These are phyloP conservation scores for Colletotrichum sidae DNA, from an alignment of 2,329 filamentous ascomycete species.

Conservation along the genomic window DNA sequence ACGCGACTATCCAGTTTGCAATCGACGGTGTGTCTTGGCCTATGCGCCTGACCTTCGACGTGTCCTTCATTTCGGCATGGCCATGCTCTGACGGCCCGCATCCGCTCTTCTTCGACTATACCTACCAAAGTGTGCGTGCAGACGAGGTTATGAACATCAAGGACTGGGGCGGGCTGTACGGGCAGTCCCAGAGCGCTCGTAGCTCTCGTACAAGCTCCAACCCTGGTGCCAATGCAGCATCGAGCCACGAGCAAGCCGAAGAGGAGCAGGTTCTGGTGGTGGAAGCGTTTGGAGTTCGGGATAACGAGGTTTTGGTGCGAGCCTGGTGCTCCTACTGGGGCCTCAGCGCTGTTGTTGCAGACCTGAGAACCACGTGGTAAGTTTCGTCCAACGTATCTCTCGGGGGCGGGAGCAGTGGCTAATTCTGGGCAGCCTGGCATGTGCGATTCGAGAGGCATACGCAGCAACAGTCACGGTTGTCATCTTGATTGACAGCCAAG, in stretches of 20 bases:
- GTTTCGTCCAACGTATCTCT: conserved; percentile 42
- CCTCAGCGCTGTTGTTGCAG: conserved; percentile 76
- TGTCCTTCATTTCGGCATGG: conserved; percentile 74
- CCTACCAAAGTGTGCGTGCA: conserved; percentile 67
- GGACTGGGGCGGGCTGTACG: conserved; percentile 70
- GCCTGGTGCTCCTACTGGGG: conserved; percentile 85
- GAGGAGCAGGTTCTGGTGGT: conserved; percentile 77
- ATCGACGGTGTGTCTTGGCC: conserved; percentile 74
- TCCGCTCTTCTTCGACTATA: conserved; percentile 79
- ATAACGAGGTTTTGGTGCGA: conserved; percentile 81
- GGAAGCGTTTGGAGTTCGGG: conserved; percentile 77
- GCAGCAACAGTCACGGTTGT: conserved; percentile 79
- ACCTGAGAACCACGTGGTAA: conserved; percentile 75
- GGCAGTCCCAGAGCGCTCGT: conserved; percentile 43
- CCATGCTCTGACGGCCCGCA: conserved; percentile 74
- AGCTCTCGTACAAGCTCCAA: conserved; percentile 47
- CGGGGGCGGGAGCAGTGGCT: background rate
- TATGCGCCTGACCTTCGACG: conserved; percentile 71
- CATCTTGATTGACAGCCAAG: conserved; percentile 69
- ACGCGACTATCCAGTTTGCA: conserved; percentile 72
- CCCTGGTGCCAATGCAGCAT: conserved; percentile 40
- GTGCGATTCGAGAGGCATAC: conserved; percentile 80
- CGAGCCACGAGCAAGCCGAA: conserved; percentile 56
- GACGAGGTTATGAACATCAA: conserved; percentile 74
- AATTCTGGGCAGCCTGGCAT: conserved; percentile 67